Conservation (phyloP, 768 basidiomycete genomes). For the Leccinum boreale region DNA sequence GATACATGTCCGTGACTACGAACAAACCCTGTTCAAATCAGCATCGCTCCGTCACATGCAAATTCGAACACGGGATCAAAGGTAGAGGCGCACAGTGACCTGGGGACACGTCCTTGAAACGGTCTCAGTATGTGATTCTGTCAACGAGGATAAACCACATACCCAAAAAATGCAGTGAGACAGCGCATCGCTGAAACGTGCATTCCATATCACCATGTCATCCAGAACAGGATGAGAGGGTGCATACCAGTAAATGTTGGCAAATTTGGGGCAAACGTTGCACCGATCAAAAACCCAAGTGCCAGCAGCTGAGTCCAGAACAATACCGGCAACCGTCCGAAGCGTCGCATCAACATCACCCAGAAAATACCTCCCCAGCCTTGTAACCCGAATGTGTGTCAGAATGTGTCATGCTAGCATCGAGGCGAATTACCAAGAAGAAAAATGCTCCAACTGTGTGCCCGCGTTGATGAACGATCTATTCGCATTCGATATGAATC, state of each 20-base stretch:
- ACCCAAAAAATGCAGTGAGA: conserved; percentile 32
- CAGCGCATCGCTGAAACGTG: conserved; percentile 29
- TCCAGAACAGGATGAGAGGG: neutral
- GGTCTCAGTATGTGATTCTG: neutral
- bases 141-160: neutral
- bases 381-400: conserved; percentile 4
- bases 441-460: conserved; percentile 45
- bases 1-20: conserved; percentile 48
- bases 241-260: conserved; percentile 42
- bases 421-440: conserved; percentile 32
- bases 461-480: neutral
- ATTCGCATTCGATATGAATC: neutral
- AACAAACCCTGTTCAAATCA: conserved; percentile 36
- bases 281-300: conserved; percentile 47
- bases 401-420: conserved; percentile 2
- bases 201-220: neutral
- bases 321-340: conserved; percentile 29
- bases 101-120: conserved; percentile 46
- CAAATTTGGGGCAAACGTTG: conserved; percentile 48
- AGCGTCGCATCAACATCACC: conserved; percentile 31
- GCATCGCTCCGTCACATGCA: neutral
- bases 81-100: conserved; percentile 37
- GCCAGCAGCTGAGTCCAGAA: conserved; percentile 38
- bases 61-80: neutral
- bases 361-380: conserved; percentile 32